Conservation (phyloP, 2,329 filamentous ascomycete genomes). For the Venturia oleaginea region DNA sequence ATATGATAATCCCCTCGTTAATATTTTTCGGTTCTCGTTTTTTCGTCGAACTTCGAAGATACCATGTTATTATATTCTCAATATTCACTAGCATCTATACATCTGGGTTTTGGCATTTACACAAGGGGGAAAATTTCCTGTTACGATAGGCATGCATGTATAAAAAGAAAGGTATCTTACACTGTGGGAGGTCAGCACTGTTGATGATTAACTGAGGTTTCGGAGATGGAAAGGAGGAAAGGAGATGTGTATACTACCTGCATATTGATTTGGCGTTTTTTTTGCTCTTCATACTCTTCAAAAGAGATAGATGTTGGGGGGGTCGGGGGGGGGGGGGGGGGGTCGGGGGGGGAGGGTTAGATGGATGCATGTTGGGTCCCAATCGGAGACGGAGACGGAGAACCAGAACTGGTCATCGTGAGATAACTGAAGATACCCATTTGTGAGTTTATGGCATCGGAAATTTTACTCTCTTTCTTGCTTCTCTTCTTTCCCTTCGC, state of each 20-base stretch:
- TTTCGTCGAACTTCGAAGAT: neutral
- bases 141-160: neutral
- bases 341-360: neutral
- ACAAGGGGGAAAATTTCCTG: neutral
- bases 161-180: neutral
- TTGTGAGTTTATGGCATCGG: neutral
- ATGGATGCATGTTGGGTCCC: neutral
- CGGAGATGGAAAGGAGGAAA: neutral
- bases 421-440: slow-evolving; percentile 6
- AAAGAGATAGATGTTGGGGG: neutral
- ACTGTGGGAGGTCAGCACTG: neutral
- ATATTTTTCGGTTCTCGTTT: neutral
- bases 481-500: neutral
- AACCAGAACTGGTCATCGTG: neutral
- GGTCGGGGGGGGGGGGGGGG: neutral
- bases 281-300: neutral
- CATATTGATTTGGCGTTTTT: neutral
- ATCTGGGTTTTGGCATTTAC: neutral
- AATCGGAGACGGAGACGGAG: neutral
- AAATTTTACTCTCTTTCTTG: neutral
- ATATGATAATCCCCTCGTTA: neutral
- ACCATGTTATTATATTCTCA: neutral
- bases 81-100: neutral
- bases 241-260: neutral
- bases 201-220: neutral